phyloP scores from a whole-genome alignment of 2,329 filamentous ascomycete genomes.

The Arthrobotrys conoides region DNA sequence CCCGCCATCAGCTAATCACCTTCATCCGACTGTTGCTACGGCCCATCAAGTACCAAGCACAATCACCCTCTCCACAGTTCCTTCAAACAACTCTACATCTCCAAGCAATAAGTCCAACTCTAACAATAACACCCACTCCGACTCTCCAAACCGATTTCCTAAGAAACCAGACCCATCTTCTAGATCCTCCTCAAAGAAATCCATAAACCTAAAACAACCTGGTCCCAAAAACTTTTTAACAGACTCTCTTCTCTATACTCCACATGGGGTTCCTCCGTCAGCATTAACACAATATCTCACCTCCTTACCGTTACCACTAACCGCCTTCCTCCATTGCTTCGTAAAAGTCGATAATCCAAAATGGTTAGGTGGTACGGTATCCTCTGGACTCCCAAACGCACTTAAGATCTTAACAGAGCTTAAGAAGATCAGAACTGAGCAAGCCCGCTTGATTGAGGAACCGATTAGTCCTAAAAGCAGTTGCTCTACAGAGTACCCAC shows the following conservation, averaged over 20 bases:
- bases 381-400: conserved; percentile 43
- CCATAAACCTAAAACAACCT: conserved; percentile 43
- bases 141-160: conserved; percentile 61
- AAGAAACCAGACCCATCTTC: background rate
- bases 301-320: conserved; percentile 46
- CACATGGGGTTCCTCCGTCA: conserved; percentile 59
- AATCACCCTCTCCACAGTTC: conserved; percentile 50
- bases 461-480: conserved; percentile 44
- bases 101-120: background rate
- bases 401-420: conserved; percentile 38
- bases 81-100: conserved; percentile 36
- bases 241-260: conserved; percentile 56
- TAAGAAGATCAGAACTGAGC: conserved; percentile 30
- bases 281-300: conserved; percentile 48
- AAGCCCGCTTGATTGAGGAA: conserved; percentile 27
- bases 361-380: conserved; percentile 53
- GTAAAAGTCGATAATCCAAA: conserved; percentile 53
- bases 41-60: conserved; percentile 50
- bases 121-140: background rate
- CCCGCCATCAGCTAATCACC: conserved; percentile 26
- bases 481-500: conserved; percentile 20
- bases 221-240: conserved; percentile 39
- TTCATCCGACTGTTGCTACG: conserved; percentile 29
- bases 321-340: conserved; percentile 56
- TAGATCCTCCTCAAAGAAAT: conserved; percentile 5